Evolutionary conservation across 805 yeast genomes (phyloP), one percentile per base, ranked within the genome.

Genomic region (Teunomyces pallodes): DNA sequence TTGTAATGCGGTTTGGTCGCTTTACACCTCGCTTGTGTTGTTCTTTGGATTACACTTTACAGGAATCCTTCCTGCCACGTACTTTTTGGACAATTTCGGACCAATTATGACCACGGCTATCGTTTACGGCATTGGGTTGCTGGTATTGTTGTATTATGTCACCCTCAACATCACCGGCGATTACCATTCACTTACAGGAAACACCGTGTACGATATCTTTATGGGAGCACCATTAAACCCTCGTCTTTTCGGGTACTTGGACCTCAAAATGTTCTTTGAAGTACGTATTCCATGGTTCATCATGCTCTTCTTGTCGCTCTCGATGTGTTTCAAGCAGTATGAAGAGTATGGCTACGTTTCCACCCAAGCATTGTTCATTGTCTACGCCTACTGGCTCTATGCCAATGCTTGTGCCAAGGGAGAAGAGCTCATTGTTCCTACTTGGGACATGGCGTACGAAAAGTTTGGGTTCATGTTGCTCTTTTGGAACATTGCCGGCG

Each of bases 371-470:
- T 74, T 76, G 42, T 82, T 86, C 54, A 75, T 90, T 35, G 69
- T 88, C 55, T 72, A 86, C 51, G 97, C 96, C 10, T 95, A 92
- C 67, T 94, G 95, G 87, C 74, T 90, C 43, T 94, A 94, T 64
- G 96, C 96, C 52, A 92, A 94, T 63, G 97, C 97, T 2, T 92
- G 98, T 70, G 85, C 96, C 48, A 94, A 94, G 71, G 99, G 98
- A 58, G 99, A 94, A 72, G 98, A 94, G 67, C 76, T 92, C 59
- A 94, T 94, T 65, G 96, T 91, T 53, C 96, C 98, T 58, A 87
- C 96, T 14, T 94, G 99, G 98, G 99, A 94, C 69, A 92, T 94
- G 97, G 97, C 96, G 29, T 94, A 94, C 69, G 99, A 94, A 69
- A 94, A 94, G 72, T 94, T 94, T 61, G 99, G 99, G n/a, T 94